These are phyloP conservation scores for Rhododendron ferrugineum DNA, from an alignment of 148 eudicot species.

Conservation along the genomic window DNA sequence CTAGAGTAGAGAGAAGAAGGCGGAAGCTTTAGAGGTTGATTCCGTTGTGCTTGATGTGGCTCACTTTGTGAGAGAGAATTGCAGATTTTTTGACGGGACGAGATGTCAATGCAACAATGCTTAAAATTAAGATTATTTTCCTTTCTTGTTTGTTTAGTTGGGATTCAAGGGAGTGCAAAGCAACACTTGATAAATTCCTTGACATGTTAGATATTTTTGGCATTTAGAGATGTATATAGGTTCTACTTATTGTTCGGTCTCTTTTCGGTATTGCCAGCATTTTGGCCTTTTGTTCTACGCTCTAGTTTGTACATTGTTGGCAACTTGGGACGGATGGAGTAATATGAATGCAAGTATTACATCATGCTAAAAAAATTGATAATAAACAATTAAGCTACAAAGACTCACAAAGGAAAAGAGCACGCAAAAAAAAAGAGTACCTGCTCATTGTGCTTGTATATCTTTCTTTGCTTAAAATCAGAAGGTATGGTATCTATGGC, in stretches of 20 bases:
- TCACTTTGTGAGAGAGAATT: background rate
- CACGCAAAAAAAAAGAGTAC: conserved; percentile 19
- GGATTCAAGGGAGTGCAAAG: background rate
- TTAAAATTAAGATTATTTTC: no score
- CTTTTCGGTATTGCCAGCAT: background rate
- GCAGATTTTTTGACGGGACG: background rate
- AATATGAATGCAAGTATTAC: background rate
- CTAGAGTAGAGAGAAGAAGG: background rate
- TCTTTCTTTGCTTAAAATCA: conserved; percentile 56
- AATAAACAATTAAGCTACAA: background rate
- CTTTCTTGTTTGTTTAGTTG: background rate
- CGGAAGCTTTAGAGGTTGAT: background rate
- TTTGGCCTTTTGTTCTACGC: background rate
- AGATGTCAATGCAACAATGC: background rate
- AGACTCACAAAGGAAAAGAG: background rate
- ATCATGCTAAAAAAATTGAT: background rate
- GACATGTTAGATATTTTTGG: background rate
- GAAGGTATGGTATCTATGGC: conserved; percentile 65
- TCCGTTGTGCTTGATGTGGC: background rate
- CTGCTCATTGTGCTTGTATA: conserved; percentile 84
- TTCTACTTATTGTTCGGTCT: background rate
- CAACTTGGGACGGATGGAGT: background rate
- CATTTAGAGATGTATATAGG: background rate
- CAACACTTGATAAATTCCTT: background rate
- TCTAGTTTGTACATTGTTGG: background rate